Evolutionary conservation across 2,329 filamentous ascomycete genomes (phyloP), one percentile per base, ranked within the genome.

Genomic region (Verticillium dahliae): DNA sequence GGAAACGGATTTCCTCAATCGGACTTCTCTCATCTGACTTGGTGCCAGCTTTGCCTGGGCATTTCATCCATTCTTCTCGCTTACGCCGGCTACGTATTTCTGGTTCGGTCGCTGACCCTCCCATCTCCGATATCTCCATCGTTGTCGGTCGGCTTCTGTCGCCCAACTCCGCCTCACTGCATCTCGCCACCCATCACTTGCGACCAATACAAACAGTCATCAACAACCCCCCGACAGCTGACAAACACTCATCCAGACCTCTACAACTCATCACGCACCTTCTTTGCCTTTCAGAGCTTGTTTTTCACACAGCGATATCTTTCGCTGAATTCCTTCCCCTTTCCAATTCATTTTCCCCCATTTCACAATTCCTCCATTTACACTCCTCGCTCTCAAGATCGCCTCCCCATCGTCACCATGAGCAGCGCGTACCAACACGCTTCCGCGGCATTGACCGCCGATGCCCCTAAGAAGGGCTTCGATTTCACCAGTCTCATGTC

Each of bases 401-500:
- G 22, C 10, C 18, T 52, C 45, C 22, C 18, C 45, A 18, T 22
- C 18, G 45, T 52, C 45, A 52, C 10, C 45, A 52, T 52, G 45
- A 52, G 45, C 45, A 52, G 18, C 45, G 45, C 22, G n/a, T n/a
- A 22, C 45, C 45, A 18, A n/a, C 45, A 52, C 22, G 18, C 45
- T n/a, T 18, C 45, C 45, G 45, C 45, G 45, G 45, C 45, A 52
- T 52, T 18, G 45, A 52, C 45, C 45, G 45, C 45, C 18, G 45
- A 52, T 22, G 45, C 45, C 15, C 18, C 18, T 18, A 33, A 56
- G 54, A 56, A 56, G 33, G 41, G 71, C 2, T 68, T 80, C 60
- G 76, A 81, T 64, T 82, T 84, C 65, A 80, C 72, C 74, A 86
- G 76, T 63, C 75, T 88, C 62, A 86, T 88, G 80, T 88, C 85